Base-by-base conservation (phyloP, 202 grass and related monocot genomes). In the Cymbopogon flexuosus region DNA sequence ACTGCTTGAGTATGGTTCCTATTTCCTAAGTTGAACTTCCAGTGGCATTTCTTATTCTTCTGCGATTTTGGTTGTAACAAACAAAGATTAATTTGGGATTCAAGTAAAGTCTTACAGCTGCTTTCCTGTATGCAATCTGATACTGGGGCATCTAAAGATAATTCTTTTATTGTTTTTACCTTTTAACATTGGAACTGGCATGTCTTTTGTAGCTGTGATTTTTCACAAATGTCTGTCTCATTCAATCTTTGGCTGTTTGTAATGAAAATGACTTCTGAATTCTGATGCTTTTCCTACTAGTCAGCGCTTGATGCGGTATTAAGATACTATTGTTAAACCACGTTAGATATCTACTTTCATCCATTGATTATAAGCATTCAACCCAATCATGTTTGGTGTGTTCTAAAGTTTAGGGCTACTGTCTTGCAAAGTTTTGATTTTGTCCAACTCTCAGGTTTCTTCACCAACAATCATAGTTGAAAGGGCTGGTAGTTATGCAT, bases 381-480 rank as follows among this genome's bases (percentile, higher is more conserved):
- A 70, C 43, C 15, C 3, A 58, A 80, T 37, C 34, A 81, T 59
- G 27, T 40, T 67, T 39, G 10, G 14, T 2, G 45, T 59, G 46
- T 39, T 77, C 18, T 81, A 47, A n/a, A 64, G 24, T 71, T 59
- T 66, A 77, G 5, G 35, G 76, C 70, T 62, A 45, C 36, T 56
- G 70, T n/a, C 27, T 1, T 37, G 18, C 33, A 43, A 39, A 56
- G 5, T 87, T 84, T 66, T 65, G 11, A 77, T 46, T 82, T 81
- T 77, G 49, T 75, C 27, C 39, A 65, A 81, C 82, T 65, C 57
- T 79, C 40, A 98, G 95, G 88, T 98, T 70, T 89, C 95, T 67
- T 94, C 92, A 19, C 90, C 95, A 52, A 98, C 95, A 42, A 98
- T 98, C 75, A 93, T 98, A 49, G 90, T 98, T 63, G 95, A 95